Conservation (phyloP, 257 asterid species). For the Solanum chiquidenum region DNA sequence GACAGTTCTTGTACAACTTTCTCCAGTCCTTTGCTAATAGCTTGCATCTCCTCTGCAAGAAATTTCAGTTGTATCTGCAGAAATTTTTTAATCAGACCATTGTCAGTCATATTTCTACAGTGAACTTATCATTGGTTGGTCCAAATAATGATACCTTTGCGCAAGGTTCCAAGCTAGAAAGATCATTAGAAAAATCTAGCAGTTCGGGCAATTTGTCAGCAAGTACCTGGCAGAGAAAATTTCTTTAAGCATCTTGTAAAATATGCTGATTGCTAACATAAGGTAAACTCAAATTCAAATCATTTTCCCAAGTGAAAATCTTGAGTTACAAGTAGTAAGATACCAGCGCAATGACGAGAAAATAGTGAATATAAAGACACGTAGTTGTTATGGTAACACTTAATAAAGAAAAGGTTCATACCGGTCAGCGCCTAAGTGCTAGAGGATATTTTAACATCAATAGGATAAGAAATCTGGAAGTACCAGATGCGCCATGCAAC, state of each 20-base stretch:
- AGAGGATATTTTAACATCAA: neutral
- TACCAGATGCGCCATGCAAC: neutral
- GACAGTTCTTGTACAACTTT: slow-evolving; percentile 82
- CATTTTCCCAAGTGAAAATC: neutral
- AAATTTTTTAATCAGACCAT: neutral
- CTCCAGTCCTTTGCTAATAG: slow-evolving; percentile 87
- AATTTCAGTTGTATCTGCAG: slow-evolving; percentile 71
- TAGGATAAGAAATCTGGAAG: neutral
- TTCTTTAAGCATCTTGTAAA: neutral
- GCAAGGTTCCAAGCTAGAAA: slow-evolving; percentile 75
- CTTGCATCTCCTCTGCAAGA: slow-evolving; percentile 97
- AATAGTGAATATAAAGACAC: neutral
- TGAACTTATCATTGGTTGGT: neutral
- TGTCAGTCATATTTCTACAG: neutral
- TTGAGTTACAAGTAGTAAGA: neutral
- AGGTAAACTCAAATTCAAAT: neutral
- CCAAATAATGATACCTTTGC: slow-evolving; percentile 43
- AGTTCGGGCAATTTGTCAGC: slow-evolving; percentile 82
- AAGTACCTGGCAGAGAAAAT: slow-evolving; percentile 43
- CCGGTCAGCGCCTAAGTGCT: neutral
- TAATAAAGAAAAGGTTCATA: neutral
- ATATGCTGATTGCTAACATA: neutral
- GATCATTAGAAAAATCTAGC: slow-evolving; percentile 77
- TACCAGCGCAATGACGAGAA: neutral
- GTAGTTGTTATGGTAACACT: neutral